phyloP scores from a whole-genome alignment of 2,329 filamentous ascomycete species.

The Xylariaceae sp. region DNA sequence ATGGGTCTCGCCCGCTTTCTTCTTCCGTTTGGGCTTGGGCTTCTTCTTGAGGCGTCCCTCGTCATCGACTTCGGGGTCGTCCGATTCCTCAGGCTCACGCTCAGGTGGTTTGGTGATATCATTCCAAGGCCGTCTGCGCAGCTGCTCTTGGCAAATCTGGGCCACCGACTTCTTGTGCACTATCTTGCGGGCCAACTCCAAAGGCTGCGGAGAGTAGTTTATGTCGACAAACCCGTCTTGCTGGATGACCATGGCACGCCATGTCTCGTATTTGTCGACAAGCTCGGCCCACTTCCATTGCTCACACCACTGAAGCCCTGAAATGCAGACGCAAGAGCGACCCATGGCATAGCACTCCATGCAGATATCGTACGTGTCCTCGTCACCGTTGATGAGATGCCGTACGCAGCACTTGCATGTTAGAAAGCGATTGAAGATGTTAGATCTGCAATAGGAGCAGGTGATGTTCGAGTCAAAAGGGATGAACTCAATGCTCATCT shows the following conservation, averaged over 20 bases:
- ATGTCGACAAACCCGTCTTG: constrained; percentile 64
- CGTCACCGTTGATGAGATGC: constrained; percentile 57
- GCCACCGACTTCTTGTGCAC: constrained; percentile 74
- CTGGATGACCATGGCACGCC: constrained; percentile 72
- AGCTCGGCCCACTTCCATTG: constrained; percentile 85
- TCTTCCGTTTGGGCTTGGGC: constrained; percentile 51
- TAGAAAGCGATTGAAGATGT: constrained; percentile 95
- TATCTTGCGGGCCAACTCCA: constrained; percentile 63
- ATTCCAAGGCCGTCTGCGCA: constrained; percentile 72
- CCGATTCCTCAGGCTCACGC: constrained; percentile 23
- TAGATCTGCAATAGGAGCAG: constrained; percentile 91
- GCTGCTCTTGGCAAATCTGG: constrained; percentile 88
- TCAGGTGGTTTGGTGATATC: constrained; percentile 63
- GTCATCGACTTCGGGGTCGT: constrained; percentile 56
- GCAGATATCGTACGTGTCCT: constrained; percentile 91
- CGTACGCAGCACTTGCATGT: constrained; percentile 83
- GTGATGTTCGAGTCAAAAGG: constrained; percentile 87
- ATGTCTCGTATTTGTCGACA: constrained; percentile 70
- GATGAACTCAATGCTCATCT: constrained; percentile 67
- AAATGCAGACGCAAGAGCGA: constrained; percentile 83
- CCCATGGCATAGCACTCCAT: constrained; percentile 99
- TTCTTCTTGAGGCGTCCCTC: constrained; percentile 60
- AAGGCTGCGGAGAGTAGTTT: constrained; percentile 60
- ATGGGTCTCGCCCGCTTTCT: constrained; percentile 49
- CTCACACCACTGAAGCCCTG: constrained; percentile 82